Evolutionary conservation across 805 yeast genomes (phyloP).

Genomic region (Cephaloascus fragrans): DNA sequence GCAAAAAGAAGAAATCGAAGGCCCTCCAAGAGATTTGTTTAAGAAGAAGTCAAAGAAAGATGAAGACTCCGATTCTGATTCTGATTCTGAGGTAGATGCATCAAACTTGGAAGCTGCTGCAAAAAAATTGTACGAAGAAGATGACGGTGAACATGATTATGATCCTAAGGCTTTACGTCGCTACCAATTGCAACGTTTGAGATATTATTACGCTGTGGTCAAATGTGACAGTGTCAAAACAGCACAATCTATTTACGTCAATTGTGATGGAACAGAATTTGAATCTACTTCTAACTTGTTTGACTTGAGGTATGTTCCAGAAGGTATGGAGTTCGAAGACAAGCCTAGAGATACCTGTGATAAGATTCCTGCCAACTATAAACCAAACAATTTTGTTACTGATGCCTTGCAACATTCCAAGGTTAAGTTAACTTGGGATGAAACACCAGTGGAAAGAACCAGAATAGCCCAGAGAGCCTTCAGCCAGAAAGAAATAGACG

Average conservation of each 20-base stretch:
- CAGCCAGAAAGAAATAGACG: conserved; percentile 79
- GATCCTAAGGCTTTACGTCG: conserved; percentile 77
- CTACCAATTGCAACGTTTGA: conserved; percentile 85
- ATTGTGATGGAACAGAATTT: conserved; percentile 91
- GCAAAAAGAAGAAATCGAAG: conserved; percentile 83
- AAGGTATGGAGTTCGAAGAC: conserved; percentile 79
- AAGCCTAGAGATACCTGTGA: conserved; percentile 67
- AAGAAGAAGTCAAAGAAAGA: conserved; percentile 29
- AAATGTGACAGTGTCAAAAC: conserved; percentile 67
- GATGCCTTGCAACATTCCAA: conserved; percentile 95
- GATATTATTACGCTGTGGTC: conserved; percentile 90
- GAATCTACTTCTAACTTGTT: conserved; percentile 93
- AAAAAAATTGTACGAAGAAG: conserved; percentile 68
- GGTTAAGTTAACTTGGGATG: conserved; percentile 97
- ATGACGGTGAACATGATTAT: conserved; percentile 73
- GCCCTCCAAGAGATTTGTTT: conserved; percentile 86
- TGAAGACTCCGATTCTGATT: conserved; percentile 23
- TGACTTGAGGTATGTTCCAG: conserved; percentile 89
- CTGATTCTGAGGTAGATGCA: conserved; percentile 34
- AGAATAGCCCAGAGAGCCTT: conserved; percentile 73
- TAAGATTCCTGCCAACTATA: conserved; percentile 66
- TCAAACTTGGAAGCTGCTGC: conserved; percentile 50
- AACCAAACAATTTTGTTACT: conserved; percentile 76
- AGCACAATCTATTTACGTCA: conserved; percentile 67
- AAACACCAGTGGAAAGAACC: conserved; percentile 85